Conservation (phyloP, 306 rosid genomes). For the Castanea sativa region DNA sequence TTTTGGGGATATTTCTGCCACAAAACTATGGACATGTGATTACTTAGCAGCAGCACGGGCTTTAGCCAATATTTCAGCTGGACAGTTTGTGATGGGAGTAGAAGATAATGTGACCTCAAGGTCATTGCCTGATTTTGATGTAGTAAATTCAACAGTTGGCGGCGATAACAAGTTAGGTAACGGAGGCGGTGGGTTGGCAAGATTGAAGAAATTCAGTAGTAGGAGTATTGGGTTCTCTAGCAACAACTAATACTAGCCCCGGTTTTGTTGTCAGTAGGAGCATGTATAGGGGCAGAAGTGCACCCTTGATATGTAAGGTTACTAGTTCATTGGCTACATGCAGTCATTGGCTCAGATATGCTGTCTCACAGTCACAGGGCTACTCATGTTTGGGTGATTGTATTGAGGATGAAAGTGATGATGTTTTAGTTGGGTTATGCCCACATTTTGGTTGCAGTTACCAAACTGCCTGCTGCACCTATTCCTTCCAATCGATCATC, state of each 20-base stretch:
- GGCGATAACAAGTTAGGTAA: slow-evolving; percentile 37
- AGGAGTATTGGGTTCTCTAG: slow-evolving; percentile 74
- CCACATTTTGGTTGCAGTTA: slow-evolving; percentile 78
- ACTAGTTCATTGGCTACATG: slow-evolving; percentile 91
- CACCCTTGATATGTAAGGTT: slow-evolving; percentile 80
- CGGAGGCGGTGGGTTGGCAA: slow-evolving; percentile 41
- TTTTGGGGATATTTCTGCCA: too few relatives aligned
- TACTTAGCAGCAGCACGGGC: slow-evolving; percentile 93
- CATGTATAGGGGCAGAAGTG: slow-evolving; percentile 95
- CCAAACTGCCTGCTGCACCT: slow-evolving; percentile 54
- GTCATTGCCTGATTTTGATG: slow-evolving; percentile 33
- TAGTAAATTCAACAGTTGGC: slow-evolving; percentile 31
- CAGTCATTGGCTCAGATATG: slow-evolving; percentile 98
- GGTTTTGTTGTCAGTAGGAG: slow-evolving; percentile 61
- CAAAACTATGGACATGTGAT: slow-evolving; percentile 83
- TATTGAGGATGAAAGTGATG: slow-evolving; percentile 57
- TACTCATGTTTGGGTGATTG: slow-evolving; percentile 89
- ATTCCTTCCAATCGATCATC: slow-evolving; percentile 41
- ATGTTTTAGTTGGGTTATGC: slow-evolving; percentile 72
- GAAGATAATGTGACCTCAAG: slow-evolving; percentile 71
- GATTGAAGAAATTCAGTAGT: slow-evolving; percentile 69
- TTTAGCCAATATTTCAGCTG: slow-evolving; percentile 79
- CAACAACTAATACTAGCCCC: slow-evolving; percentile 36
- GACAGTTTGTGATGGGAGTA: slow-evolving; percentile 97
- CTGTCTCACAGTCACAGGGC: slow-evolving; percentile 93